phyloP scores from a whole-genome alignment of 2,329 filamentous ascomycete genomes.

The Fusarium buxicola region DNA sequence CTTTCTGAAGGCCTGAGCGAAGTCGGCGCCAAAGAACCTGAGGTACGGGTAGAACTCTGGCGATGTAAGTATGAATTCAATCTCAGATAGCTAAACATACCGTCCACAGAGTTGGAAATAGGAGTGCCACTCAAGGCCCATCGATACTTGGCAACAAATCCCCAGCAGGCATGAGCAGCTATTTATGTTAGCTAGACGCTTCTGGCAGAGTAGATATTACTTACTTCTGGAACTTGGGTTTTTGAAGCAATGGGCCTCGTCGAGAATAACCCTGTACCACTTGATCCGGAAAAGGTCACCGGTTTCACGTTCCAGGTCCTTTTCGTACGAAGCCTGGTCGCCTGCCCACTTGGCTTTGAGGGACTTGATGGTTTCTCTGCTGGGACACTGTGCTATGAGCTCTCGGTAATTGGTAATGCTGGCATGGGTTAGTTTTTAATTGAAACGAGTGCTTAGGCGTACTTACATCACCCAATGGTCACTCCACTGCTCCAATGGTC shows the following conservation, averaged over 20 bases:
- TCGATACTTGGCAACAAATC: slow-evolving; percentile 45
- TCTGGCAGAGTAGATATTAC: too few species aligned
- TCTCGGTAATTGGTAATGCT: slow-evolving; percentile 50
- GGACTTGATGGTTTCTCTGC: accelerated
- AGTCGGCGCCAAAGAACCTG: slow-evolving; percentile 46
- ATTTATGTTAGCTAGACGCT: background rate
- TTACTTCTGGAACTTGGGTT: slow-evolving; percentile 54
- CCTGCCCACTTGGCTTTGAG: background rate
- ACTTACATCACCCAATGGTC: slow-evolving; percentile 24
- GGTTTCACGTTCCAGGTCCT: slow-evolving; percentile 55
- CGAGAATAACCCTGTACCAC: slow-evolving; percentile 66
- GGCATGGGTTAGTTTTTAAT: background rate
- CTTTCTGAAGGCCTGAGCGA: background rate
- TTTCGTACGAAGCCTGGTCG: slow-evolving; percentile 38
- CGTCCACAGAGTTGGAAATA: slow-evolving; percentile 47
- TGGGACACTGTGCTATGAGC: slow-evolving; percentile 34
- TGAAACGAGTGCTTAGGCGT: background rate
- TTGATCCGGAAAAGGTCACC: slow-evolving; percentile 46
- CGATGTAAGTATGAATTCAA: background rate
- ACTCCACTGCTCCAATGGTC: too few species aligned
- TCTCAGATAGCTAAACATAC: slow-evolving; percentile 40
- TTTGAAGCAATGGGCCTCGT: slow-evolving; percentile 69
- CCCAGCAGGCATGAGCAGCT: slow-evolving; percentile 42
- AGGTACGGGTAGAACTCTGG: slow-evolving; percentile 53
- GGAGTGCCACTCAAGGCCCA: slow-evolving; percentile 55